Percentiles rank a stretch among this genome's conserved stretches.
Conservation (phyloP, 305 asterid genomes). For the Solanum hybrid region DNA sequence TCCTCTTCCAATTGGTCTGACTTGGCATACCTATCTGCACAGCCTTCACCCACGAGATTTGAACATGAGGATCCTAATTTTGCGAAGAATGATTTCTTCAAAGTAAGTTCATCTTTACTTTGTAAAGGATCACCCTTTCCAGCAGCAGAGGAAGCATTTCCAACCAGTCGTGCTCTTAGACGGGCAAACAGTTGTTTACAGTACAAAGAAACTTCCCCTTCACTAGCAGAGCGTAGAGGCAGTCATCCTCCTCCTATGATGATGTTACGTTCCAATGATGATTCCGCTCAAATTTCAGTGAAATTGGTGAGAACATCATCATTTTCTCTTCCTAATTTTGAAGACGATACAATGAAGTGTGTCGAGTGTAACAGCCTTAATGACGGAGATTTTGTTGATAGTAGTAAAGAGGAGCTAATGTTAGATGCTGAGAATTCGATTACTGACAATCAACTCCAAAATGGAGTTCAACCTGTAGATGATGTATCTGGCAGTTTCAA, state of each 20-base stretch:
- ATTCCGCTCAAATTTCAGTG: constrained; percentile 33
- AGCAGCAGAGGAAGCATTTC: constrained; percentile 22
- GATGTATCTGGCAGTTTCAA: constrained; percentile 18
- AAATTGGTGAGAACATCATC: constrained; percentile 29
- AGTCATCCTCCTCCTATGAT: constrained; percentile 26
- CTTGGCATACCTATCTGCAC: constrained; percentile 51
- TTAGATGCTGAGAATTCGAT: constrained; percentile 15
- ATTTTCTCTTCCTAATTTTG: constrained; percentile 23
- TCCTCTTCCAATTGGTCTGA: constrained; percentile 91
- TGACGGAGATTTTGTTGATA: constrained; percentile 17
- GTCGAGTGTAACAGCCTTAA: constrained; percentile 16
- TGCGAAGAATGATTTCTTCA: constrained; percentile 15
- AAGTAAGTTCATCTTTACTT: constrained; percentile 18
- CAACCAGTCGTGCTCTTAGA: constrained; percentile 18
- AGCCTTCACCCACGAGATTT: constrained; percentile 45
- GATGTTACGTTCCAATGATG: constrained; percentile 46
- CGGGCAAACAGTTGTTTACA: constrained; percentile 22
- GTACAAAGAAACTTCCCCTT: constrained; percentile 24
- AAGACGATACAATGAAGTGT: constrained; percentile 26
- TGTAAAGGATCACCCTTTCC: constrained; percentile 20
- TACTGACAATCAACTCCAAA: constrained; percentile 14
- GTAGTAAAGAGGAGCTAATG: constrained; percentile 21
- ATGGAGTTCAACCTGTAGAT: constrained; percentile 18
- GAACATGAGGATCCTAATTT: constrained; percentile 24
- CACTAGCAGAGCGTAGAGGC: constrained; percentile 37